Base-by-base conservation (phyloP, 2,329 filamentous ascomycete species). In the Chaetomium globosum region DNA sequence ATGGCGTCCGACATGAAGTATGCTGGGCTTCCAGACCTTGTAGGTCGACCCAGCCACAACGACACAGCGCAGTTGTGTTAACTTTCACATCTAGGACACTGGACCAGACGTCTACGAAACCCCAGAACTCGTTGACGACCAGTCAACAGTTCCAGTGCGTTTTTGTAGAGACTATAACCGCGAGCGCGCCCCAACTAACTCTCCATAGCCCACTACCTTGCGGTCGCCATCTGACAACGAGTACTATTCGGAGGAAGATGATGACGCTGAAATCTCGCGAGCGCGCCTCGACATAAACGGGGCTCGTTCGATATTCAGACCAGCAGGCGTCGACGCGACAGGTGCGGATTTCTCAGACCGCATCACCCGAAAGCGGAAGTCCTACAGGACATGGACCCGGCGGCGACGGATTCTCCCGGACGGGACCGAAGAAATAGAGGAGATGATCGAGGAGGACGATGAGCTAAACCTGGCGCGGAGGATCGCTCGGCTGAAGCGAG, bases 91-190 rank as follows among this genome's bases (percentile, higher is more conserved):
- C 61, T 71, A 96, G 91, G 93, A 97, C 79, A 90, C 89, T 62
- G 93, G 93, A 31, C 93, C 93, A 70, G 95, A 98, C 75, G 92
- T 97, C 73, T 98, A 97, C 82, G 94, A 98, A 79, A 98, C 95
- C 19, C 93, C 94, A 70, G 93, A 96, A 63, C 82, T 97, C 70
- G 94, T 90, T 64, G 92, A 97, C 74, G 93, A 96, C 77, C 90
- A 87, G 69, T 96, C 93, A 26, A 97, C 93, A 56, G 81, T 93
- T 64, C 91, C 89, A 63, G 91, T 94, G 80, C 77, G 85, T 77
- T 53, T 54, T 49, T 9, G 26, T 26, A 5, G 51, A 39, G 13
- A 23, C 16, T 33, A 12, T n/a, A 28, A 2, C 9, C 5, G 13
- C 13, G 10, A 46, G 30, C 8, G 8, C 30, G 16, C 31, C 21